phyloP scores from a whole-genome alignment of 1,284 basidiomycete species.

The Cryptococcus amylolentus region DNA sequence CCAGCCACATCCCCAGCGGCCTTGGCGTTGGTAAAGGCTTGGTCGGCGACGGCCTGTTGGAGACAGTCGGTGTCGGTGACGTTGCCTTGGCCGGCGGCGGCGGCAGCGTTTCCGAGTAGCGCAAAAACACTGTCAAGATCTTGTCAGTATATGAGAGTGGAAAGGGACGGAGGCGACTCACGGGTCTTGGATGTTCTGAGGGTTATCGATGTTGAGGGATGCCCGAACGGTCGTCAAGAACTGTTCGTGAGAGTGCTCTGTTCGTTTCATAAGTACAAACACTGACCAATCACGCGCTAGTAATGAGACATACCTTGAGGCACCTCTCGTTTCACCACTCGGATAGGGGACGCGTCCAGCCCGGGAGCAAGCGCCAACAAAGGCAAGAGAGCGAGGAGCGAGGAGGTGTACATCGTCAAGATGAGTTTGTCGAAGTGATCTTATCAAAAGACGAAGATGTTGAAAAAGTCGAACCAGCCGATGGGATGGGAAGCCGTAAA shows the following conservation, averaged over 20 bases:
- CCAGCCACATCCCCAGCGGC: slow-evolving; percentile 58
- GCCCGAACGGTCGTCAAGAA: slow-evolving; percentile 57
- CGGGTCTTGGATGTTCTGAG: slow-evolving; percentile 59
- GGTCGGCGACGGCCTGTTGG: slow-evolving; percentile 63
- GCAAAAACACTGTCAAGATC: slow-evolving; percentile 54
- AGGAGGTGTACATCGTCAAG: slow-evolving; percentile 4
- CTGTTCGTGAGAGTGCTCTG: slow-evolving; percentile 64
- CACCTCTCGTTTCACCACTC: slow-evolving; percentile 57
- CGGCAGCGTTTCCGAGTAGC: slow-evolving; percentile 63
- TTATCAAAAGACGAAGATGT: neutral
- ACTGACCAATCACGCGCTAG: neutral
- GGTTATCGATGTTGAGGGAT: slow-evolving; percentile 59
- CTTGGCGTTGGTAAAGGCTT: slow-evolving; percentile 69
- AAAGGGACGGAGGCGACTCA: slow-evolving; percentile 4
- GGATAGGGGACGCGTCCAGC: slow-evolving; percentile 8
- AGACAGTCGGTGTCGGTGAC: slow-evolving; percentile 62
- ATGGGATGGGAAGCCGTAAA: neutral
- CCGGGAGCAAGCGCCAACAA: slow-evolving; percentile 11
- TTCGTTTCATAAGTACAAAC: neutral
- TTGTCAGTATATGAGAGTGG: neutral
- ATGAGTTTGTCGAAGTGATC: neutral
- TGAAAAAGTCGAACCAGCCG: neutral
- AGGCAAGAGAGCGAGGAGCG: slow-evolving; percentile 18
- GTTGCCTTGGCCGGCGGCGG: slow-evolving; percentile 56
- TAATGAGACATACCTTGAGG: slow-evolving; percentile 57